These are phyloP conservation scores for Vicia faba DNA, from an alignment of 306 rosid genomes.

Conservation along the genomic window DNA sequence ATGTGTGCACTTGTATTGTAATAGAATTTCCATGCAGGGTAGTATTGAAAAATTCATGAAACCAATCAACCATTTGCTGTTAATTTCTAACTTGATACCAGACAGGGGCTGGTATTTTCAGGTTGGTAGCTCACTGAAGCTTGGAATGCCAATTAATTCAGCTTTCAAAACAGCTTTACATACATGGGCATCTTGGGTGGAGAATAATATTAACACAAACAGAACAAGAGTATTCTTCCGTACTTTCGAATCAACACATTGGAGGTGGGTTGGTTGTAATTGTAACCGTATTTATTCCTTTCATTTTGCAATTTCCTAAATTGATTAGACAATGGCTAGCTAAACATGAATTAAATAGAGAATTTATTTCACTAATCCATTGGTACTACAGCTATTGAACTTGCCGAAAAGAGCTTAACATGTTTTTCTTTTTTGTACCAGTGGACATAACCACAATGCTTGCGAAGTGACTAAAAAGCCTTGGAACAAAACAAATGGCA, in stretches of 20 bases:
- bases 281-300: neutral
- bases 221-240: constrained; percentile 82
- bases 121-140: constrained; percentile 77
- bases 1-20: neutral
- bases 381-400: neutral
- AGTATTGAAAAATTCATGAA: neutral
- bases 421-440: constrained; percentile 47
- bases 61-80: constrained; percentile 29
- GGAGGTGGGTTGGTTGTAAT: constrained; percentile 52
- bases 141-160: constrained; percentile 77
- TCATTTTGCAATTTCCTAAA: no score
- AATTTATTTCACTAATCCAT: no score
- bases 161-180: constrained; percentile 69
- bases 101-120: constrained; percentile 98
- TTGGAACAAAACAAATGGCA: constrained; percentile 57
- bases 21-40: neutral
- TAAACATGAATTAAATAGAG: no score
- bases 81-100: constrained; percentile 52
- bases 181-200: constrained; percentile 93
- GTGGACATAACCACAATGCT: constrained; percentile 53
- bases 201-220: constrained; percentile 55
- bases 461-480: constrained; percentile 76
- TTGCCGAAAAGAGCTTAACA: neutral
- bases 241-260: constrained; percentile 86
- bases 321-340: no score